Evolutionary conservation across 108 stramenopile species (phyloP), one percentile per base, ranked within the genome.

Genomic region (Phaeodactylum tricornutum): DNA sequence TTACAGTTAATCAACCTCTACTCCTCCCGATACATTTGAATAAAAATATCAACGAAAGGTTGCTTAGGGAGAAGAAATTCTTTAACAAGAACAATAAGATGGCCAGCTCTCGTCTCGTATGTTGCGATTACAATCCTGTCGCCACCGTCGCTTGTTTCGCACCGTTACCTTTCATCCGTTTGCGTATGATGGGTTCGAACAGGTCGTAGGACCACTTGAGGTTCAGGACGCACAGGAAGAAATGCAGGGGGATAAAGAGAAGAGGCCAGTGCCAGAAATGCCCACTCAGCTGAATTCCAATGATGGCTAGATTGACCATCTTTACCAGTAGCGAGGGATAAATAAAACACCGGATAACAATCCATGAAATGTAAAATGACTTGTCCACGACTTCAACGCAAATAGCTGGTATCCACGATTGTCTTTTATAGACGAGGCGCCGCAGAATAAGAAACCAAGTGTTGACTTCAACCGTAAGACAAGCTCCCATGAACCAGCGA

Each of bases 381-480:
- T 79, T 60, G 22, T 73, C 75, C 34, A 92, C 87, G 25, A 92
- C 50, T 57, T 92, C 87, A 43, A 92, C 52, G 9, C 90, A 72
- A 36, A 87, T 66, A 69, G 34, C 55, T 55, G 23, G 84, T 50
- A 68, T 85, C 74, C 49, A 86, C 74, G 20, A 78, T 70, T 84
- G 81, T 47, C 79, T 71, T 37, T 85, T 85, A 61, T 92, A 87
- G 71, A 92, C 85, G n/a, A 92, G 81, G 19, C 90, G 60, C 41
- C 90, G 64, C 6, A 86, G 86, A 33, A 92, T 87, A 44, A 92
- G 72, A 40, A 84, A 85, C 90, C 90, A 92, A 0, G 90, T 92
- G 47, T 92, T 92, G 49, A 87, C 59, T 59, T 92, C 86, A 2
- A 87, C 85, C 46, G 53, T 80, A 47, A 92, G 65, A 54, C 77